Evolutionary conservation across 208 protist genomes (phyloP), one percentile per base, ranked within the genome.

Genomic region (Leishmania martiniquensis): DNA sequence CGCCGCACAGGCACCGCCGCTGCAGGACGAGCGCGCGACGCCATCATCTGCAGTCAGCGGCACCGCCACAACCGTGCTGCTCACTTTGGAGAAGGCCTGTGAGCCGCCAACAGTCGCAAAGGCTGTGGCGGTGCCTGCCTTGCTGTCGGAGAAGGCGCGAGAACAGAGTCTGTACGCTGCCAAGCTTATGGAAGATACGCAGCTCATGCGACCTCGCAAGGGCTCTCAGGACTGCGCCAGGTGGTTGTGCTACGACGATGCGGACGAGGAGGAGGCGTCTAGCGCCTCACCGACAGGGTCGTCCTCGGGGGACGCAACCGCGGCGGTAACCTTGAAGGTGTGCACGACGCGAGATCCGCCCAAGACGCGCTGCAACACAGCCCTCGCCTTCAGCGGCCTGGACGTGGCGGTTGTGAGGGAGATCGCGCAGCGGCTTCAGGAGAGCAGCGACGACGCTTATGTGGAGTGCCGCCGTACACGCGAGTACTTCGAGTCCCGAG

Each of bases 361-460:
- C 29, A 57, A 37, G 49, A 37, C 13, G 51, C 37, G 65, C 25
- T 15, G 49, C 47, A 85, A 86, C 70, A 85, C 78, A 7, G 86
- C 82, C 17, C 63, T 85, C 6, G 7, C 1, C 17, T 85, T 85
- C 17, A 82, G 72, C 32, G 83, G 81, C 7, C 15, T 72, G 34
- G 86, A 86, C 32, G 83, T 81, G 0, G 73, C 78, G 0, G 83
- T 83, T 10, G 82, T 52, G 44, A 85, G 82, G 70, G 86, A 87
- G 42, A 87, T 85, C 13, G 80, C 75, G 17, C 39, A 39, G 52
- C 42, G 72, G 52, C 73, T 87, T 63, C 66, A 55, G 12, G 39
- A 70, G 54, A 32, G 32, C 37, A 15, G 1, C 2, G 13, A 63
- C 37, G 52, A 74, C 2, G 32, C 29, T 7, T 22, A 47, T 25